Evolutionary conservation across 2,329 filamentous ascomycete species (phyloP).

Genomic region (Pezicula carpinea): DNA sequence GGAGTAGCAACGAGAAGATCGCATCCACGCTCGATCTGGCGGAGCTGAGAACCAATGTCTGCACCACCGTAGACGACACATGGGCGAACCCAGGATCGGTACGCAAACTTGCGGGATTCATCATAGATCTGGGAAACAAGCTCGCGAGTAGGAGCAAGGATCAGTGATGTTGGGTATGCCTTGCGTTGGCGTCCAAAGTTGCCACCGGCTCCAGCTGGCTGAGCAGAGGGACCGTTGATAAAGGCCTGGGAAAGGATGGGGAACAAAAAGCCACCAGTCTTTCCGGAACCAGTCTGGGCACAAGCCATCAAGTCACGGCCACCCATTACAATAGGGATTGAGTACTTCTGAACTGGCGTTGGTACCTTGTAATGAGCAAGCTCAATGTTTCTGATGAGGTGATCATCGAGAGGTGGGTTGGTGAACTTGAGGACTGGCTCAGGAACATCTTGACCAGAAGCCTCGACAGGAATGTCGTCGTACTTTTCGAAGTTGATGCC

Average conservation of each 20-base stretch:
- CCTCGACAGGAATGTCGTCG: slow-evolving; percentile 98
- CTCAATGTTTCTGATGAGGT: slow-evolving; percentile 88
- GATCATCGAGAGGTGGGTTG: slow-evolving; percentile 92
- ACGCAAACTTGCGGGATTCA: slow-evolving; percentile 95
- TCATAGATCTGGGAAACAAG: slow-evolving; percentile 98
- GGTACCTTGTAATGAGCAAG: slow-evolving; percentile 92
- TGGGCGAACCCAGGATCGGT: slow-evolving; percentile 97
- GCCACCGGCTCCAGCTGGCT: slow-evolving; percentile 58
- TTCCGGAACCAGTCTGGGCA: slow-evolving; percentile 98
- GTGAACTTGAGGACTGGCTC: slow-evolving; percentile 88
- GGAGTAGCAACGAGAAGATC: slow-evolving; percentile 96
- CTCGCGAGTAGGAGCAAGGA: slow-evolving; percentile 95
- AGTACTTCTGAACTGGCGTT: slow-evolving; percentile 98
- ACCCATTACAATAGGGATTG: slow-evolving; percentile 96
- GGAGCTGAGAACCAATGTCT: slow-evolving; percentile 96
- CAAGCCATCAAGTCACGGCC: slow-evolving; percentile 99
- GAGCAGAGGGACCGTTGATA: slow-evolving; percentile 74
- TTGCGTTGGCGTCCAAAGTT: slow-evolving; percentile 93
- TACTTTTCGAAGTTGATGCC: slow-evolving; percentile 99
- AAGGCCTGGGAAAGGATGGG: slow-evolving; percentile 98
- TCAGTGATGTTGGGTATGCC: slow-evolving; percentile 93
- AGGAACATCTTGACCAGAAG: slow-evolving; percentile 87
- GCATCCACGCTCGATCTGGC: slow-evolving; percentile 95
- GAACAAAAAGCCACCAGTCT: slow-evolving; percentile 99
- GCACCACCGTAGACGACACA: slow-evolving; percentile 99